phyloP scores from a whole-genome alignment of 441 rosid species.

The Heliophila coronopifolia region DNA sequence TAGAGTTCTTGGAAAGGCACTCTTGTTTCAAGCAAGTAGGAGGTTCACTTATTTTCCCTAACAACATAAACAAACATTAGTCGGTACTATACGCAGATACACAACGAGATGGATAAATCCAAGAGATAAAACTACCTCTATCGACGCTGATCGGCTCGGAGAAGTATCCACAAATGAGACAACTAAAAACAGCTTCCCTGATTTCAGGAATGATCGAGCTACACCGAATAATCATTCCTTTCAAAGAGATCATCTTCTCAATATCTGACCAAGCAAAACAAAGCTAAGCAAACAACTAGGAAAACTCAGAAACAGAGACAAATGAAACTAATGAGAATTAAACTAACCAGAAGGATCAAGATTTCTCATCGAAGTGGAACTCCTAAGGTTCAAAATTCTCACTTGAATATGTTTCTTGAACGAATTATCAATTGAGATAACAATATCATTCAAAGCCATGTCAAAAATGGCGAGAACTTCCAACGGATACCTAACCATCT shows the following conservation, averaged over 20 bases:
- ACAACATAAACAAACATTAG: slow-evolving; percentile 15
- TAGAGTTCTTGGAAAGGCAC: slow-evolving; percentile 81
- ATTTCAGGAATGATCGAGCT: slow-evolving; percentile 95
- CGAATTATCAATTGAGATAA: slow-evolving; percentile 56
- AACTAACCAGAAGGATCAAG: slow-evolving; percentile 82
- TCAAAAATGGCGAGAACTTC: slow-evolving; percentile 91
- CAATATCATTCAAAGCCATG: slow-evolving; percentile 88
- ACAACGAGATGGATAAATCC: background rate
- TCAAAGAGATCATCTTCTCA: slow-evolving; percentile 91
- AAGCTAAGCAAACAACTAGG: slow-evolving; percentile 1
- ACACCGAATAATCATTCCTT: slow-evolving; percentile 88
- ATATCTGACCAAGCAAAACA: slow-evolving; percentile 49
- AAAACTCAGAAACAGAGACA: background rate
- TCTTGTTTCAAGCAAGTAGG: slow-evolving; percentile 64
- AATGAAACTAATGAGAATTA: background rate
- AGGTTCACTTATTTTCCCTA: slow-evolving; percentile 84
- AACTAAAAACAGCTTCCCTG: slow-evolving; percentile 87
- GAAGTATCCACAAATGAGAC: slow-evolving; percentile 78
- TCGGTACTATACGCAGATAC: background rate
- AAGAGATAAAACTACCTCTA: slow-evolving; percentile 54
- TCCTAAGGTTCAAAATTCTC: slow-evolving; percentile 64
- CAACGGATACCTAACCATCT: slow-evolving; percentile 86
- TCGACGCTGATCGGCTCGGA: slow-evolving; percentile 84
- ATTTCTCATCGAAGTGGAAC: slow-evolving; percentile 75
- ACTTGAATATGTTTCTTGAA: slow-evolving; percentile 90